phyloP scores from a whole-genome alignment of 306 rosid species.

The Vigna radiata region DNA sequence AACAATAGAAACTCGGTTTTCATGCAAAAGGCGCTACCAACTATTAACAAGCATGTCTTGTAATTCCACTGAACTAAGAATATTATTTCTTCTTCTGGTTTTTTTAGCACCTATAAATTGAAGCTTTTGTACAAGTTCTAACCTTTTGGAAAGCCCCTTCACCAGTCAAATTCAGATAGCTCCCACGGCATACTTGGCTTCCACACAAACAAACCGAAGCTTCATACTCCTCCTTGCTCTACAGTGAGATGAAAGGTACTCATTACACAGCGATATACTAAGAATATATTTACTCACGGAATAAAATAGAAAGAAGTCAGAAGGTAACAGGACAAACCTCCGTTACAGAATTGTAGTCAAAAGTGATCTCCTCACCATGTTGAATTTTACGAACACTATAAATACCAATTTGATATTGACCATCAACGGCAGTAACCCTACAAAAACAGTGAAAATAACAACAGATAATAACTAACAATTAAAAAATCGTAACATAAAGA shows the following conservation, averaged over 20 bases:
- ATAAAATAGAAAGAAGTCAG: not conserved
- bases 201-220: slow-evolving; percentile 99
- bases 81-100: not conserved
- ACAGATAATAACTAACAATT: not conserved
- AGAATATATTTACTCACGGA: not conserved
- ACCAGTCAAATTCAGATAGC: slow-evolving; percentile 95
- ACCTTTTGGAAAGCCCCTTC: slow-evolving; percentile 97
- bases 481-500: slow-evolving; percentile 13
- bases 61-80: slow-evolving; percentile 13
- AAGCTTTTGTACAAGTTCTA: slow-evolving; percentile 16
- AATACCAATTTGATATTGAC: slow-evolving; percentile 96
- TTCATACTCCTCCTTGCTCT: slow-evolving; percentile 99
- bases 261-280: slow-evolving; percentile 36
- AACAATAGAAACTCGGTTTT: slow-evolving; percentile 10
- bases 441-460: slow-evolving; percentile 23
- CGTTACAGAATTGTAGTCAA: slow-evolving; percentile 97
- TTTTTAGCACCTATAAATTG: slow-evolving; percentile 1
- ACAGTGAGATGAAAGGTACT: slow-evolving; percentile 40
- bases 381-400: slow-evolving; percentile 84
- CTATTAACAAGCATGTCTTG: slow-evolving; percentile 21
- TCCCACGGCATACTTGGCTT: slow-evolving; percentile 98
- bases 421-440: slow-evolving; percentile 98
- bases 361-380: slow-evolving; percentile 94
- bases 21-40: slow-evolving; percentile 1
- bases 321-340: slow-evolving; percentile 73